Evolutionary conservation across 768 basidiomycete species (phyloP), one percentile per base, ranked within the genome.

Genomic region (Leccinum subtestaceum): DNA sequence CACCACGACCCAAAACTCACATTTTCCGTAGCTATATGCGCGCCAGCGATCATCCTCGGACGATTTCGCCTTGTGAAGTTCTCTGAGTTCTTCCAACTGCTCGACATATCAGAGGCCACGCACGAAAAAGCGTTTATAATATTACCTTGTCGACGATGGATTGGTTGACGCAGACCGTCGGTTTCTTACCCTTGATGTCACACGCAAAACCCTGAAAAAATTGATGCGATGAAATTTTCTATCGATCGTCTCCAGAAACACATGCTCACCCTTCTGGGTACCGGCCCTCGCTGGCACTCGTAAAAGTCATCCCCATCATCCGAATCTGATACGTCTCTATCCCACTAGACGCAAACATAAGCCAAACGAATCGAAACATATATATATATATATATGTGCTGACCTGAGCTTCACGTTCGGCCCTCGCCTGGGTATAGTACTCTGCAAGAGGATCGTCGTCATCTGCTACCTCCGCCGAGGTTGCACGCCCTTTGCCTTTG

Each of bases 141-240:
- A 67, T 25, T 61, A 84, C 90, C 79, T 89, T 90, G 66, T 87
- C 85, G 32, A 91, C 79, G 50, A 93, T 81, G 64, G 87, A 82
- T 68, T 91, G 86, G 66, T 93, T 93, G 3, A 77, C 76, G 58
- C 83, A 85, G 4, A 67, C 66, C 1, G 60, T 64, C 57, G 66
- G 49, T 48, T 67, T 71, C 1, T 59, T 65, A 27, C 76, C 75
- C 63, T 80, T 81, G 15, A 73, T 73, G 61, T 92, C 88, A 67
- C 87, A 89, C 13, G 83, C 74, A 72, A 83, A 92, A n/a, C 83
- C 84, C 87, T 90, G 23, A 19, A 31, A 21, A 36, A 49, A 3
- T 13, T 12, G 40, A 45, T 17, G 34, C 7, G 46, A 25, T 5
- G n/a, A n/a, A 36, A n/a, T 25, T 8, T 19, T 56, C 10, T 3